Evolutionary conservation across 2,329 filamentous ascomycete genomes (phyloP).

Genomic region (Cercospora sesami): DNA sequence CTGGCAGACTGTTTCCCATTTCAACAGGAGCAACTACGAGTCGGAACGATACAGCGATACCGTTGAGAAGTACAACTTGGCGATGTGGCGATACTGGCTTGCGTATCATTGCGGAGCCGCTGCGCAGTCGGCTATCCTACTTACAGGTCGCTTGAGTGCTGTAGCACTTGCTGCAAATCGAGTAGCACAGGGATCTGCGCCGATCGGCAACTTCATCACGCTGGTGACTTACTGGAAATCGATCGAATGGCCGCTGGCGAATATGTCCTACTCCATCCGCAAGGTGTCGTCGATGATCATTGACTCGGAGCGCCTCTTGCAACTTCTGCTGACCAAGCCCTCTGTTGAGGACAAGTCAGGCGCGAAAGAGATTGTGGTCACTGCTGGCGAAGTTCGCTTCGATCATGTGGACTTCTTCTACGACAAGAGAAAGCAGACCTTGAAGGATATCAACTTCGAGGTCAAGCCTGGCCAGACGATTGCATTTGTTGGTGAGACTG

Average conservation of each 20-base stretch:
- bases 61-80: constrained; percentile 41
- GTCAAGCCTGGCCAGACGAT: constrained; percentile 57
- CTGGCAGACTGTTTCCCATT: constrained; percentile 62
- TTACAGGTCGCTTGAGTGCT: constrained; percentile 51
- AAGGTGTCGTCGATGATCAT: constrained; percentile 57
- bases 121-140: constrained; percentile 51
- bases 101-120: constrained; percentile 40
- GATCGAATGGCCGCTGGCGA: constrained; percentile 51
- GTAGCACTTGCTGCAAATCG: constrained; percentile 56
- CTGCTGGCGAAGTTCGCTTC: constrained; percentile 55
- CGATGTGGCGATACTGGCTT: constrained; percentile 34
- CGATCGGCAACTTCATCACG: constrained; percentile 64
- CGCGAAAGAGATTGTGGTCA: constrained; percentile 49
- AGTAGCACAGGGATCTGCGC: constrained; percentile 51
- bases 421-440: constrained; percentile 53
- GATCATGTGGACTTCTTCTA: constrained; percentile 58
- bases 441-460: constrained; percentile 53
- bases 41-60: constrained; percentile 50
- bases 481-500: constrained; percentile 63
- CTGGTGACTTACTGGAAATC: constrained; percentile 64
- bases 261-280: constrained; percentile 52
- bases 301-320: constrained; percentile 63
- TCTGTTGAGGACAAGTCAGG: constrained; percentile 53
- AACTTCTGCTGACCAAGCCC: constrained; percentile 59
- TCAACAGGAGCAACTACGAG: constrained; percentile 59